Percentiles rank a stretch among this genome's conserved stretches.
These are phyloP conservation scores for Paramyrothecium roridum DNA, from an alignment of 2,329 filamentous ascomycete genomes.

Conservation along the genomic window DNA sequence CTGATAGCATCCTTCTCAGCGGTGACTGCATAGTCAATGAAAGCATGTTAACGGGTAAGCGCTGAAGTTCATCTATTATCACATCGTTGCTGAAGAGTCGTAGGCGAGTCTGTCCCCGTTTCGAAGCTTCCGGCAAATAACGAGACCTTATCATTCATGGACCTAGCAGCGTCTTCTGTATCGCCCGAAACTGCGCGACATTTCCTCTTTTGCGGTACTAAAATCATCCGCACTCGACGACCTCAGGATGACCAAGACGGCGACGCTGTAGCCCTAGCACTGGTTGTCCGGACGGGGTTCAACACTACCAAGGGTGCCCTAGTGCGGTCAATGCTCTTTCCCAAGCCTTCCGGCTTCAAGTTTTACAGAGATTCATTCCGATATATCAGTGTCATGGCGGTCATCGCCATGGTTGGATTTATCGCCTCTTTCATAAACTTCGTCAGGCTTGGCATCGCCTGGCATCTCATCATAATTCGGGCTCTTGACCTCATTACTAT, in stretches of 20 bases:
- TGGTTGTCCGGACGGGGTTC: conserved; percentile 92
- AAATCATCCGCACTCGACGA: conserved; percentile 84
- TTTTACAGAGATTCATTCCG: conserved; percentile 97
- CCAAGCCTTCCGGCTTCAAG: conserved; percentile 96
- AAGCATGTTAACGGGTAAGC: conserved; percentile 83
- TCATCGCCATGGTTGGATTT: conserved; percentile 83
- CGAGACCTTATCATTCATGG: conserved; percentile 70
- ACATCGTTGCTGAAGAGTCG: conserved; percentile 25
- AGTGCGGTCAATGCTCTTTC: conserved; percentile 96
- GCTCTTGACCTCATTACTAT: conserved; percentile 96
- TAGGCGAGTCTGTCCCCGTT: conserved; percentile 90
- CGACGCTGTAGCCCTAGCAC: conserved; percentile 85
- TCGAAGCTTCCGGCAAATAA: conserved; percentile 85
- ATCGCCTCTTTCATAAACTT: conserved; percentile 92
- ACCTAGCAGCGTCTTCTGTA: conserved; percentile 77
- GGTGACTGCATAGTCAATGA: conserved; percentile 99
- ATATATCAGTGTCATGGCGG: conserved; percentile 95
- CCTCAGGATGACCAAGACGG: conserved; percentile 84
- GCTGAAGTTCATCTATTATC: background rate
- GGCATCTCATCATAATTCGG: conserved; percentile 88
- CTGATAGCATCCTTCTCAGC: conserved; percentile 84
- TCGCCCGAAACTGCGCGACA: conserved; percentile 81
- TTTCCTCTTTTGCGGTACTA: conserved; percentile 92
- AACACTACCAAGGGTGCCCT: conserved; percentile 96
- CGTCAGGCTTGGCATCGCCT: conserved; percentile 74